A percentile compares a stretch with the other conserved stretches of the same genome.
Conservation (phyloP, 2,329 filamentous ascomycete species). For the Sarocladium brachiariae region DNA sequence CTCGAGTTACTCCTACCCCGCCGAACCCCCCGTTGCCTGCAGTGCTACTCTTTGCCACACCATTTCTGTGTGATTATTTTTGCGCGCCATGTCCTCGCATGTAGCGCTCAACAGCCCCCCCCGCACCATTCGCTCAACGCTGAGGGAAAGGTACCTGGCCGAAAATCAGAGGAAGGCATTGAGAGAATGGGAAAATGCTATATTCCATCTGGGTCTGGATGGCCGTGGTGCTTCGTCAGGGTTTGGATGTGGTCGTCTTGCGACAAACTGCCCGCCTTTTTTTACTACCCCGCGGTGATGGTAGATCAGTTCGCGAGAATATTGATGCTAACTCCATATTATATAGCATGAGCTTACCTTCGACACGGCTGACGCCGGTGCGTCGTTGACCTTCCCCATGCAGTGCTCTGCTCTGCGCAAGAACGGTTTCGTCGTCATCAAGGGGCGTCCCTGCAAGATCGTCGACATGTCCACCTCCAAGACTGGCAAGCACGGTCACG, state of each 20-base stretch:
- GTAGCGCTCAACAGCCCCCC: neutral
- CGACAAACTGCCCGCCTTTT: constrained; percentile 1
- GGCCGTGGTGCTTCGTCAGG: neutral
- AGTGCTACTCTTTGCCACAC: neutral
- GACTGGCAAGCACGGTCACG: constrained; percentile 99
- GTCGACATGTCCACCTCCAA: constrained; percentile 99
- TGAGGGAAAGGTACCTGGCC: neutral
- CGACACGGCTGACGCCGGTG: constrained; percentile 92
- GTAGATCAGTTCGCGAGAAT: neutral
- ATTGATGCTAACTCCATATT: constrained; percentile 14
- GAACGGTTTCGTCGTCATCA: constrained; percentile 98
- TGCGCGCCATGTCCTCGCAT: constrained; percentile 1
- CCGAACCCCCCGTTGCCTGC: constrained; percentile 10
- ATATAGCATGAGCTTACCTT: constrained; percentile 64
- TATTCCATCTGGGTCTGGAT: neutral
- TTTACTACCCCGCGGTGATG: constrained; percentile 2
- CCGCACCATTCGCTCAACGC: constrained; percentile 5
- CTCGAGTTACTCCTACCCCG: constrained; percentile 14
- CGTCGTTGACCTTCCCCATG: constrained; percentile 91
- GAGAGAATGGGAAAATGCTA: neutral
- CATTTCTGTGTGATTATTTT: constrained; percentile 10
- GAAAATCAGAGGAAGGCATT: neutral
- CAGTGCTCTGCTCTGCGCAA: constrained; percentile 99
- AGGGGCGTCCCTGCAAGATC: constrained; percentile 99
- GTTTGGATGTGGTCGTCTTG: neutral